Evolutionary conservation across 345 rosid species (phyloP).

Genomic region (Viola odorata): DNA sequence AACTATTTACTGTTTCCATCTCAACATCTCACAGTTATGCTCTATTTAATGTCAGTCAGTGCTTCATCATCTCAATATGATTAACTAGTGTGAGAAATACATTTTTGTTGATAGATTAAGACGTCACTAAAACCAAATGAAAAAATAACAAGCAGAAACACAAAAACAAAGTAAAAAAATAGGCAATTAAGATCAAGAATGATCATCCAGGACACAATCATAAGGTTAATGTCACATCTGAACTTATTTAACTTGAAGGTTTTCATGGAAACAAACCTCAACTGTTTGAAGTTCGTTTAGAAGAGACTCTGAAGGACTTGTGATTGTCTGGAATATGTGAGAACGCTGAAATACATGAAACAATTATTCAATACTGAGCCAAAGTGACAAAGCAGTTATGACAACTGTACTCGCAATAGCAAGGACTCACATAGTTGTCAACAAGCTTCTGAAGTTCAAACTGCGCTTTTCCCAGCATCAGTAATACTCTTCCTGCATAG

Average conservation of each 20-base stretch:
- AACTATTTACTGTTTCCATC: too few relatives aligned
- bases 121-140: too few relatives aligned
- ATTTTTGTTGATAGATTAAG: too few relatives aligned
- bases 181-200: too few relatives aligned
- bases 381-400: not conserved
- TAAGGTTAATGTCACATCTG: too few relatives aligned
- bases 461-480: constrained; percentile 80
- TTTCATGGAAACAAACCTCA: constrained; percentile 59
- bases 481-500: constrained; percentile 62
- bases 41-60: too few relatives aligned
- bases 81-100: too few relatives aligned
- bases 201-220: too few relatives aligned
- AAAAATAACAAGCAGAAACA: too few relatives aligned
- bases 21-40: too few relatives aligned
- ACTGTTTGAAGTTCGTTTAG: constrained; percentile 84
- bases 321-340: constrained; percentile 69
- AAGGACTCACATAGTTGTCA: constrained; percentile 79
- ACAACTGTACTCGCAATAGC: not conserved
- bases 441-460: constrained; percentile 81
- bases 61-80: too few relatives aligned
- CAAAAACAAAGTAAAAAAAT: too few relatives aligned
- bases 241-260: not conserved
- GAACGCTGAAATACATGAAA: constrained; percentile 54
- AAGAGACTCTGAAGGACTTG: constrained; percentile 87
- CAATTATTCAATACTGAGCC: constrained; percentile 11